Percentiles rank a stretch among this genome's conserved stretches.
phyloP scores from a whole-genome alignment of 164 flowering plant genomes.

The Malania oleifera region DNA sequence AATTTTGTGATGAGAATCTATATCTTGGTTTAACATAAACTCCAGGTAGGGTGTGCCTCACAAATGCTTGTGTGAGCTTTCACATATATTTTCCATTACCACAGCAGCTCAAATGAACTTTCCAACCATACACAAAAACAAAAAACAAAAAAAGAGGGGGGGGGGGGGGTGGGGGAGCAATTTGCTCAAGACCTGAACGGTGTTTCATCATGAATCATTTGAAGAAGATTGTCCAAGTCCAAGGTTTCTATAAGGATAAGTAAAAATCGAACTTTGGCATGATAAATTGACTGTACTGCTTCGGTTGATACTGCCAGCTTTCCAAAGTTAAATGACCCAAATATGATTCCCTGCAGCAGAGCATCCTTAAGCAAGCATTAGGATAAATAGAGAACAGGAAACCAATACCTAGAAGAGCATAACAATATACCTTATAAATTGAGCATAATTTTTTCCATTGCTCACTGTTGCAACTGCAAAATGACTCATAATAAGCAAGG shows the following conservation, averaged over 20 bases:
- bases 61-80: no score
- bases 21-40: no score
- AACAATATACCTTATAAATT: conserved; percentile 60
- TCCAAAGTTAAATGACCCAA: conserved; percentile 54
- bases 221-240: conserved; percentile 78
- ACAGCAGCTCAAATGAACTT: not conserved
- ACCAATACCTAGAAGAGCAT: conserved; percentile 1
- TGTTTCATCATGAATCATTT: conserved; percentile 74
- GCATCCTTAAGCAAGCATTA: conserved; percentile 10
- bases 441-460: conserved; percentile 70
- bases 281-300: conserved; percentile 47
- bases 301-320: conserved; percentile 65
- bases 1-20: no score
- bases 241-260: conserved; percentile 81
- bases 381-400: conserved; percentile 2
- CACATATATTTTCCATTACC: no score
- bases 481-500: conserved; percentile 74
- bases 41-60: no score
- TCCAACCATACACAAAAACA: not conserved
- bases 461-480: conserved; percentile 57
- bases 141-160: not conserved
- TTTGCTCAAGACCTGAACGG: conserved; percentile 58
- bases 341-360: conserved; percentile 52
- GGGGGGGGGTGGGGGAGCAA: conserved; percentile 1
- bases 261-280: conserved; percentile 72